These are phyloP conservation scores for Lactarius deliciosus DNA, from an alignment of 768 basidiomycete species.

Conservation along the genomic window DNA sequence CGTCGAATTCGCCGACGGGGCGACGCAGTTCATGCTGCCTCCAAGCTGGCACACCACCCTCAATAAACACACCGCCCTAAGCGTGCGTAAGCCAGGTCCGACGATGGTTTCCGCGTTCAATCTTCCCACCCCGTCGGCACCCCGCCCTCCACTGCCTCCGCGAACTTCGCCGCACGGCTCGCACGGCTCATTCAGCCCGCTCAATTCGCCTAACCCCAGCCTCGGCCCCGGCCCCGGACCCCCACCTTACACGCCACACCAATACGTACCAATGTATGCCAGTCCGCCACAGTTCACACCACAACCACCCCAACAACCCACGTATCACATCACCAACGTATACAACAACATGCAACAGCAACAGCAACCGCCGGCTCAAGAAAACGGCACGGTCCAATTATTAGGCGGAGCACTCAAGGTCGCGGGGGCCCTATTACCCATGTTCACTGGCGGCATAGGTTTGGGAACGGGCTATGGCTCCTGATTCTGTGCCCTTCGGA, in stretches of 20 bases:
- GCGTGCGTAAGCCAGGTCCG: not conserved
- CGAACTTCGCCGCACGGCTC: not conserved
- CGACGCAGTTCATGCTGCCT: constrained; percentile 1
- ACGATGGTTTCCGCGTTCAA: constrained; percentile 6
- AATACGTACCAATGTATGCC: not conserved
- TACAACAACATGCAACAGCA: not conserved
- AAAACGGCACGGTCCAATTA: not conserved
- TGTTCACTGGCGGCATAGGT: not conserved
- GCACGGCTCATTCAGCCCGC: not conserved
- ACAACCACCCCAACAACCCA: not conserved
- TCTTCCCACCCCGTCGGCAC: not conserved
- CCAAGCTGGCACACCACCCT: constrained; percentile 7
- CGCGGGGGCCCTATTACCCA: constrained; percentile 1
- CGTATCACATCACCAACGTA: constrained; percentile 1
- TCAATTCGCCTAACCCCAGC: not conserved
- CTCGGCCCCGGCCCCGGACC: not conserved
- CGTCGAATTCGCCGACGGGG: constrained; percentile 18
- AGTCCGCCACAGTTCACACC: not conserved
- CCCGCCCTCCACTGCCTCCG: not conserved
- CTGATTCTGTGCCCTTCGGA: not conserved
- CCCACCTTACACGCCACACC: not conserved
- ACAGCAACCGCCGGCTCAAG: not conserved
- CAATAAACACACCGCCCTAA: not conserved
- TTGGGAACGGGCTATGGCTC: not conserved
- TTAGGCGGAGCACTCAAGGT: constrained; percentile 19